Percentiles rank a stretch among this genome's conserved stretches.
phyloP scores from a whole-genome alignment of 2,329 filamentous ascomycete genomes.

The Knufia fluminis region DNA sequence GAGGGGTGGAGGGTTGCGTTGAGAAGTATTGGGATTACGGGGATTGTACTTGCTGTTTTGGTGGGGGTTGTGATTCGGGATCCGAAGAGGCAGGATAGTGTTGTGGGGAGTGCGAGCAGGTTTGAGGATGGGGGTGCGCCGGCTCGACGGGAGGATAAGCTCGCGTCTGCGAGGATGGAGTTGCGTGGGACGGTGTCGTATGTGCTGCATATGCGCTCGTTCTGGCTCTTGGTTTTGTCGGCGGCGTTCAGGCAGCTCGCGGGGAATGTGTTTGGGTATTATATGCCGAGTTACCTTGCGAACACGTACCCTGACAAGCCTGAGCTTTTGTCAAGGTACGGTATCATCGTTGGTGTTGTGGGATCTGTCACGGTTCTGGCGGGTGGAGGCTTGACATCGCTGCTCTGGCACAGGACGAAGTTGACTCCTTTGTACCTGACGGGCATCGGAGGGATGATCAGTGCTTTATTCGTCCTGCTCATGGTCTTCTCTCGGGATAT shows the following conservation, averaged over 20 bases:
- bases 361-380: constrained; percentile 22
- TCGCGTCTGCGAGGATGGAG: constrained; percentile 10
- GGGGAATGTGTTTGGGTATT: constrained; percentile 23
- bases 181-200: constrained; percentile 12
- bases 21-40: constrained; percentile 19
- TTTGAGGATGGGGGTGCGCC: no score
- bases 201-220: constrained; percentile 16
- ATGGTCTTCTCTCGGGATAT: constrained; percentile 21
- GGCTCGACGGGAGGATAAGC: constrained; percentile 10
- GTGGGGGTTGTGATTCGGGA: constrained; percentile 10
- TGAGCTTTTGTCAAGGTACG: constrained; percentile 19
- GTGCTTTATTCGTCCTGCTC: constrained; percentile 21
- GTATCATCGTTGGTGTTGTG: constrained; percentile 23
- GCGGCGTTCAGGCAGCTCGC: constrained; percentile 19
- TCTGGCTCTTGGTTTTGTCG: constrained; percentile 23
- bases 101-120: no score
- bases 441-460: constrained; percentile 23
- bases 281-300: constrained; percentile 23
- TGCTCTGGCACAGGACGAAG: constrained; percentile 12
- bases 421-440: constrained; percentile 11
- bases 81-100: no score
- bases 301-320: constrained; percentile 16
- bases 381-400: constrained; percentile 19
- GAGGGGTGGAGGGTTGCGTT: constrained; percentile 18
- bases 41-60: constrained; percentile 17